Base-by-base conservation (phyloP, 2,329 filamentous ascomycete species). In the Colletotrichum aenigma region DNA sequence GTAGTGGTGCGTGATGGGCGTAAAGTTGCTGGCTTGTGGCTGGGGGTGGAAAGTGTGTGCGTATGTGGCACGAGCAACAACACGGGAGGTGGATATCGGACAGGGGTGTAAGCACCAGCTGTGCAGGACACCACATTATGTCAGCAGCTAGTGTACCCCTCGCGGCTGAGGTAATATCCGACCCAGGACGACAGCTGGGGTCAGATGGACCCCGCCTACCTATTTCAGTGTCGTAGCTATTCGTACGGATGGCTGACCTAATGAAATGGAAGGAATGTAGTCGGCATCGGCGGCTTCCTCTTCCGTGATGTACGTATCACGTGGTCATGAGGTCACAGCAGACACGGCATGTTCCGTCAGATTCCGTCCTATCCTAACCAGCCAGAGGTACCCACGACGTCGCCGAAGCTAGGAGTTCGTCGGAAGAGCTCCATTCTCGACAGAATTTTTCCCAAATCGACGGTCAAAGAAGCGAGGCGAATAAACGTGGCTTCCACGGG, bases 401-500 rank as follows among this genome's bases (percentile, higher is more conserved):
- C 55, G 34, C 32, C 34, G 30, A 28, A 73, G 69, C 64, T 68
- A 58, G 62, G 52, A 62, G 69, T 67, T 67, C 69, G 21, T 74
- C 65, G 70, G 74, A 68, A 60, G 64, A 76, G 70, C 70, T 74
- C 70, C 74, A 74, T 68, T 69, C 58, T 65, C 48, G 74, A 65
- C 74, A 75, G 74, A 52, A 76, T 43, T 76, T 76, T 75, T 56
- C 34, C 43, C 24, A 55, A 58, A 55, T n/a, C 24, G 36, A 65
- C 38, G 43, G 34, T 38, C 26, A 58, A 69, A 73, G 70, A 24
- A 55, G 26, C 64, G 24, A 52, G 43, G 43, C 43, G 64, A 48
- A 7, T 24, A 30, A 56, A 75, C 70, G 26, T 28, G 15, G 28
- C 58, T 69, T 38, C 43, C 69, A 67, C 34, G 26, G 58, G 70